Evolutionary conservation across 768 basidiomycete genomes (phyloP).

Genomic region (Panellus pusillus): DNA sequence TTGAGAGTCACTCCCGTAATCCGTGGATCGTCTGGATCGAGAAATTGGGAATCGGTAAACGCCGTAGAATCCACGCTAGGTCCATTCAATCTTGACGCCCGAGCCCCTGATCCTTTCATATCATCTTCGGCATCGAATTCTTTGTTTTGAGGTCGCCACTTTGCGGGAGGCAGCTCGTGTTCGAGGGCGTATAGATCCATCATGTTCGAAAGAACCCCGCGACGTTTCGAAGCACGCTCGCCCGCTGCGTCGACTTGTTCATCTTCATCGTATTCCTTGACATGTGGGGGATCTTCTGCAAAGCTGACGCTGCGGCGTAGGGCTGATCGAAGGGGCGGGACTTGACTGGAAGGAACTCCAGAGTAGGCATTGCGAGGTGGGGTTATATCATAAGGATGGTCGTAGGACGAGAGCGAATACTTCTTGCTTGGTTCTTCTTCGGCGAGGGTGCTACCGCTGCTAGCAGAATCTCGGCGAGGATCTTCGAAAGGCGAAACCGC

Average conservation of each 20-base stretch:
- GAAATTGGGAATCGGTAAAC: constrained; percentile 50
- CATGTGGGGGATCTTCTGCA: constrained; percentile 29
- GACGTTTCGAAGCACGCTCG: constrained; percentile 38
- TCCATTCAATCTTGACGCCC: constrained; percentile 29
- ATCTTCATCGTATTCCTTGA: constrained; percentile 24
- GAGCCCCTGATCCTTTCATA: constrained; percentile 25
- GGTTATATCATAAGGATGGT: constrained; percentile 61
- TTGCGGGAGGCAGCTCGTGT: constrained; percentile 17
- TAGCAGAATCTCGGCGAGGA: constrained; percentile 32
- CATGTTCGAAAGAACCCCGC: constrained; percentile 51
- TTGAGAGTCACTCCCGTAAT: constrained; percentile 56
- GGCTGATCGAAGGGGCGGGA: constrained; percentile 26
- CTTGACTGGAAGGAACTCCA: constrained; percentile 22
- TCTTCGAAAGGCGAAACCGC: constrained; percentile 19
- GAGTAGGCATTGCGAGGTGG: constrained; percentile 48
- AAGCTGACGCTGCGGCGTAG: constrained; percentile 43
- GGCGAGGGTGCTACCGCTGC: constrained; percentile 39
- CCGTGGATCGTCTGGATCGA: constrained; percentile 74
- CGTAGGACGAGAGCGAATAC: constrained; percentile 55
- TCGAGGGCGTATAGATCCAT: constrained; percentile 52
- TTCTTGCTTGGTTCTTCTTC: constrained; percentile 31
- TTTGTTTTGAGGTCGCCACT: neutral
- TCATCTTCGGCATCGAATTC: constrained; percentile 19
- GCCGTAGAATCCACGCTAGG: constrained; percentile 44
- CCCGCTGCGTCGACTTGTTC: constrained; percentile 25